Percentiles rank a stretch among this genome's conserved stretches.
Evolutionary conservation across 768 basidiomycete genomes (phyloP).

Genomic region (Lactarius indigo): DNA sequence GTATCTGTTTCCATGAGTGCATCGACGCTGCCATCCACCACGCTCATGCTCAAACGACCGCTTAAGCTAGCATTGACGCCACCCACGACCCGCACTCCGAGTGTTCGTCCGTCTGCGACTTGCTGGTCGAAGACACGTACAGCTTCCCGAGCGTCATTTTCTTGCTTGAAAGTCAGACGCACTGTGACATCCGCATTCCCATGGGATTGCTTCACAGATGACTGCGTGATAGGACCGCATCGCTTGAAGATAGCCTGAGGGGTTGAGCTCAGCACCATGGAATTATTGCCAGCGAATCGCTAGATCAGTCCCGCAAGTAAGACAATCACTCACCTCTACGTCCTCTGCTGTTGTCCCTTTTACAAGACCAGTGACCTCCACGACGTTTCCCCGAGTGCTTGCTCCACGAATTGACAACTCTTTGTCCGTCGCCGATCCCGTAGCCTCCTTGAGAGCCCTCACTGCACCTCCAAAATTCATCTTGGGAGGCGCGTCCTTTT

Average conservation of each 20-base stretch:
- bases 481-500: constrained; percentile 18
- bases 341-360: constrained; percentile 28
- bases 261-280: not conserved
- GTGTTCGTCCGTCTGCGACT: constrained; percentile 26
- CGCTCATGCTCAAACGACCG: constrained; percentile 24
- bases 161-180: constrained; percentile 26
- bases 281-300: not conserved
- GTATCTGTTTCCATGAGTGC: constrained; percentile 20
- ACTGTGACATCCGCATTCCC: constrained; percentile 24
- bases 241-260: constrained; percentile 26
- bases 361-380: constrained; percentile 26
- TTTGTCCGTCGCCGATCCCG: constrained; percentile 10
- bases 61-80: constrained; percentile 26
- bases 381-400: constrained; percentile 26
- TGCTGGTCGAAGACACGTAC: constrained; percentile 23
- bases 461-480: constrained; percentile 25
- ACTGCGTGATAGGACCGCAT: constrained; percentile 25
- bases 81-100: constrained; percentile 25
- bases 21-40: constrained; percentile 24
- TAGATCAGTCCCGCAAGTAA: not conserved
- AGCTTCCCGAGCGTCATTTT: constrained; percentile 25
- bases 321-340: constrained; percentile 19
- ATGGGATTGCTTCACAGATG: constrained; percentile 15
- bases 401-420: constrained; percentile 26
- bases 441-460: constrained; percentile 24